These are phyloP conservation scores for Artomyces pyxidatus DNA, from an alignment of 768 basidiomycete species.

Conservation along the genomic window DNA sequence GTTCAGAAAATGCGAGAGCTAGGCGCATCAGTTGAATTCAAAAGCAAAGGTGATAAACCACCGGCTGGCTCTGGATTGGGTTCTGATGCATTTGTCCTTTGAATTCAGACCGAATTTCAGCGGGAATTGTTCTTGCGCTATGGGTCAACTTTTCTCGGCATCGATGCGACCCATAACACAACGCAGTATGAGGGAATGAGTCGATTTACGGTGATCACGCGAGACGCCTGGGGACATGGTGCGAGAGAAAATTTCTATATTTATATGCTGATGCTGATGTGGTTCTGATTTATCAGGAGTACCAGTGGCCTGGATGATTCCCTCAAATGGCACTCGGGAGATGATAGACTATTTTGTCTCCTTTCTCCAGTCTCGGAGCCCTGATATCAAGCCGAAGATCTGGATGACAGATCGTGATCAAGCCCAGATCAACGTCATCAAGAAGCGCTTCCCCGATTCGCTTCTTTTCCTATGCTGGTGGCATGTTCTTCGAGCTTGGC, in stretches of 20 bases:
- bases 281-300: too few species aligned
- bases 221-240: constrained; percentile 3
- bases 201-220: neutral
- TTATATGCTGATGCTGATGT: too few species aligned
- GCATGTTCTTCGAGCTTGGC: constrained; percentile 1
- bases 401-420: constrained; percentile 1
- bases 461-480: neutral
- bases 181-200: neutral
- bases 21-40: neutral
- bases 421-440: neutral
- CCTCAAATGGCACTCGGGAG: neutral
- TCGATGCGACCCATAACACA: constrained; percentile 1
- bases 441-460: neutral
- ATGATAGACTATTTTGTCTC: neutral
- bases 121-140: neutral
- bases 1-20: neutral
- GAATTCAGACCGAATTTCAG: neutral
- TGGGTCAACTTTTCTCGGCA: neutral
- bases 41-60: neutral
- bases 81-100: neutral
- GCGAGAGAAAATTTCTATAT: too few species aligned
- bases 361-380: neutral
- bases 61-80: neutral
- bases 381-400: neutral
- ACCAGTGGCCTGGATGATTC: neutral